phyloP scores from a whole-genome alignment of 306 rosid species.

The Begonia loranthoides region DNA sequence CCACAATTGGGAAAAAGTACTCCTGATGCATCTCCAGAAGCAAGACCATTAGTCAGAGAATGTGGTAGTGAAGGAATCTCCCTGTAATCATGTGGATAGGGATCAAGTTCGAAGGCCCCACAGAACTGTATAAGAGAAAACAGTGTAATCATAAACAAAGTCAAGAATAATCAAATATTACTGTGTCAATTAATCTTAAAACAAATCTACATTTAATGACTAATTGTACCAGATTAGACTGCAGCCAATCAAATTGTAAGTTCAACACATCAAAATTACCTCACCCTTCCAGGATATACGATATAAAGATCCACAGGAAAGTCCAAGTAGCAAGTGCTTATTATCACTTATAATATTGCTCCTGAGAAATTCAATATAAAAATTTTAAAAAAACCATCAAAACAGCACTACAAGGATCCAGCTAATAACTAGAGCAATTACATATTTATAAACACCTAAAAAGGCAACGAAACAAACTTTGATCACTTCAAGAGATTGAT shows the following conservation, averaged over 20 bases:
- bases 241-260: neutral
- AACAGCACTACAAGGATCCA: conserved; percentile 9
- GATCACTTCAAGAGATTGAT: too few relatives aligned
- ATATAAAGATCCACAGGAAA: conserved; percentile 81
- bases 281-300: conserved; percentile 95
- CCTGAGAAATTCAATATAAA: conserved; percentile 31
- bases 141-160: conserved; percentile 3
- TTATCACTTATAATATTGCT: conserved; percentile 79
- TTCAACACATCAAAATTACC: conserved; percentile 36
- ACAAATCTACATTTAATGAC: neutral
- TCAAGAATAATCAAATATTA: neutral
- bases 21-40: conserved; percentile 33
- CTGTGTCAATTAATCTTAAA: conserved; percentile 1
- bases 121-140: conserved; percentile 59
- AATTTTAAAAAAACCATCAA: conserved; percentile 16
- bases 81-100: conserved; percentile 24
- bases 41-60: conserved; percentile 53
- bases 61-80: conserved; percentile 29
- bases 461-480: too few relatives aligned
- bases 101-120: conserved; percentile 67
- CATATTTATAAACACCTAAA: too few relatives aligned
- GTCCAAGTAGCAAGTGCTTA: conserved; percentile 79
- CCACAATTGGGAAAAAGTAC: conserved; percentile 24
- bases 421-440: neutral
- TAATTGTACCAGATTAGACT: conserved; percentile 2